Conservation (phyloP, 75 land plant species). For the Larix kaempferi region DNA sequence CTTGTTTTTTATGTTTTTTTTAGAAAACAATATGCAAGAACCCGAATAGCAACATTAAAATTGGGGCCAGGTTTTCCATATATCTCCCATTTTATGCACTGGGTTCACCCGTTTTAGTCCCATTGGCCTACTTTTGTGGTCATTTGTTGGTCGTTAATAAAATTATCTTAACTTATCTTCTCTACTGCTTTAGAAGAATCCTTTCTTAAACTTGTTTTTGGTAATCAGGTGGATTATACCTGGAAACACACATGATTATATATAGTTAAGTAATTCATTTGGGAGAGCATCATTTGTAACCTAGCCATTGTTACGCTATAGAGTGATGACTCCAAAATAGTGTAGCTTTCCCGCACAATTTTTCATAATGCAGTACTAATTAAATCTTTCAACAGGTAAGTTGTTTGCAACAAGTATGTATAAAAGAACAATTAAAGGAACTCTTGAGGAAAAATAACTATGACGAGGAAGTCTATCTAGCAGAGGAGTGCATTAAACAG, state of each 20-base stretch:
- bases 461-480: conserved; percentile 71
- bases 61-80: neutral
- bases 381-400: conserved; percentile 48
- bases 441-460: conserved; percentile 78
- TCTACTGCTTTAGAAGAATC: neutral
- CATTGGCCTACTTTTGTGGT: too few species aligned
- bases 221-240: neutral
- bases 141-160: too few species aligned
- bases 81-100: neutral
- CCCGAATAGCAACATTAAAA: neutral
- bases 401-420: conserved; percentile 61
- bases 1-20: neutral
- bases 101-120: too few species aligned
- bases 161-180: too few species aligned
- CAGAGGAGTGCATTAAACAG: conserved; percentile 58
- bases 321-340: neutral
- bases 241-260: neutral
- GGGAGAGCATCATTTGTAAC: neutral
- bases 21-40: neutral
- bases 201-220: neutral
- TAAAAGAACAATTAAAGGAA: conserved; percentile 90
- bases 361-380: neutral
- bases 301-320: neutral
- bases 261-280: neutral
- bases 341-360: neutral